Base-by-base conservation (phyloP, 2,329 filamentous ascomycete genomes). In the Microsporum audouinii region DNA sequence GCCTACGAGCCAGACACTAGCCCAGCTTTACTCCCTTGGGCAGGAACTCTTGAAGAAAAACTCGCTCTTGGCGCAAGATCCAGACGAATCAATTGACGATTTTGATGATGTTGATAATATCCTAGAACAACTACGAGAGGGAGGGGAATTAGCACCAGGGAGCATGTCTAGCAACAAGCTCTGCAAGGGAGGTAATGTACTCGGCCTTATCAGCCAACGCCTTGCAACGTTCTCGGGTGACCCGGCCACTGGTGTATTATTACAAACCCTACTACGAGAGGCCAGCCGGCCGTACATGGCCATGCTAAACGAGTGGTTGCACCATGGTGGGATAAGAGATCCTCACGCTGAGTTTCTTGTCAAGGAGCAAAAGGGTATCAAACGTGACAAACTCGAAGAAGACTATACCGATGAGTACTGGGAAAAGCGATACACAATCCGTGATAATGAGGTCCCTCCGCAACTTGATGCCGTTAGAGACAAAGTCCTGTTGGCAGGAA, bases 391-490 rank as follows among this genome's bases (percentile, higher is more conserved):
- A 62, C 78, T 99, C 2, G 91, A 97, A 70, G 87, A 96, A 71
- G 94, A 99, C 72, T 99, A 97, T 70, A 99, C 92, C 0, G 94
- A 99, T 72, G 94, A 99, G 70, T 99, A 99, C 73, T 99, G 94
- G 94, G 94, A 99, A 72, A 90, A 95, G 70, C 83, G 94, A 65
- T 99, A 99, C 71, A 97, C 94, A 3, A 88, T 99, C 64, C 87
- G 94, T 62, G 90, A 96, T 63, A 85, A 89, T 57, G 88, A 96
- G 63, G 86, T 97, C 0, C 94, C 94, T 2, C 91, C 92, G 6
- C 94, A 99, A 71, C 82, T 99, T 3, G 88, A 94, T 71, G 85
- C 83, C 33, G 88, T 97, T 66, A 94, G 94, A 71, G 91, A 95
- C 67, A 96, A 96, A 74, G 92, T 97, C 1, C 80, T 99, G 1